Conservation (phyloP, 441 rosid genomes). For the Populus hybrid region DNA sequence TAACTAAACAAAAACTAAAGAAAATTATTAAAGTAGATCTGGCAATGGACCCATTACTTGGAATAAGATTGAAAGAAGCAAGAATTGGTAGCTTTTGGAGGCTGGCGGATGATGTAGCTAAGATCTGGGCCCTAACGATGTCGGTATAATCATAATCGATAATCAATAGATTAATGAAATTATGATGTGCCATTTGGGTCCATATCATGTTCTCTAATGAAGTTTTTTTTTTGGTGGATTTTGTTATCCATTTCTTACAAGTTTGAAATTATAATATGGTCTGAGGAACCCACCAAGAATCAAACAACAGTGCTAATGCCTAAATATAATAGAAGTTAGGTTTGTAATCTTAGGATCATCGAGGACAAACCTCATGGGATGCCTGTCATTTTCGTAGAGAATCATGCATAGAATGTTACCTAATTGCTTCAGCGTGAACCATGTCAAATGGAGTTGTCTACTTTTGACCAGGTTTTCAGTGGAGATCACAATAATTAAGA, state of each 20-base stretch:
- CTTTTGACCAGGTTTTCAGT: background rate
- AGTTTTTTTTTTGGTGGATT: background rate
- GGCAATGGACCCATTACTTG: no score
- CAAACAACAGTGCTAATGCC: background rate
- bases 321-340: slow-evolving; percentile 7
- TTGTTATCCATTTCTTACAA: slow-evolving; percentile 15
- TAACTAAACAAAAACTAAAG: background rate
- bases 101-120: background rate
- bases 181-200: background rate
- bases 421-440: background rate
- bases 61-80: no score
- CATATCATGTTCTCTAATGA: slow-evolving; percentile 3
- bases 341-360: background rate
- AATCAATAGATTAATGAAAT: background rate
- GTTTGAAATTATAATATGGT: background rate
- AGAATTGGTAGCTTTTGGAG: no score
- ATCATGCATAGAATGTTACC: background rate
- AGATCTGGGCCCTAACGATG: background rate
- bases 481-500: background rate
- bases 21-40: background rate
- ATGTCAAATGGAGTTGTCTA: background rate
- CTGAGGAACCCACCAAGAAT: slow-evolving; percentile 3
- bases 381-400: slow-evolving; percentile 17
- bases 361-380: slow-evolving; percentile 3
- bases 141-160: background rate